These are phyloP conservation scores for Spergularia marina DNA, from an alignment of 148 eudicot genomes.

Conservation along the genomic window DNA sequence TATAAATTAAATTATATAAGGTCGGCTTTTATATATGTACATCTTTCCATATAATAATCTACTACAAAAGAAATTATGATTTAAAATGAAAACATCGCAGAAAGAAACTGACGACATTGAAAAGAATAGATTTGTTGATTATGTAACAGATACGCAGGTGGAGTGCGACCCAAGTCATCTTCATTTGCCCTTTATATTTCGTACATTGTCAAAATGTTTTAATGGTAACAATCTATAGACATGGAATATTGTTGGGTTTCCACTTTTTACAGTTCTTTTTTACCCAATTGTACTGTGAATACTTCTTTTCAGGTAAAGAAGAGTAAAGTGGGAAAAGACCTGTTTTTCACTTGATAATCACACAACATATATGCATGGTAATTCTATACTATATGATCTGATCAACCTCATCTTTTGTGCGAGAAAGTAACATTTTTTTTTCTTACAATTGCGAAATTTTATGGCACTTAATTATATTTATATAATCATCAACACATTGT, in stretches of 20 bases:
- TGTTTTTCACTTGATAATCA: too few relatives aligned
- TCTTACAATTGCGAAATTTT: too few relatives aligned
- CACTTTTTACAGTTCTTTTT: background rate
- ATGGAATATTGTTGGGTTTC: background rate
- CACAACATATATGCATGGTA: too few relatives aligned
- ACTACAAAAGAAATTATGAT: background rate
- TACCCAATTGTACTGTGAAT: background rate
- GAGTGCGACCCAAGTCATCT: slow-evolving; percentile 31
- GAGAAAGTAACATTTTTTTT: too few relatives aligned
- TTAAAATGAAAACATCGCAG: background rate
- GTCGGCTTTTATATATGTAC: background rate
- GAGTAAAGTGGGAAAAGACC: background rate
- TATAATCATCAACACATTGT: too few relatives aligned
- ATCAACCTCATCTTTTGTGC: too few relatives aligned
- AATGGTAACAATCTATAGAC: background rate
- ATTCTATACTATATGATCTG: too few relatives aligned
- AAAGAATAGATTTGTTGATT: slow-evolving; percentile 10
- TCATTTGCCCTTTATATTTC: background rate
- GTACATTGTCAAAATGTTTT: background rate
- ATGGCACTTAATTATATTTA: too few relatives aligned
- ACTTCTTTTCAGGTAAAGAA: background rate
- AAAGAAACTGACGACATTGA: background rate
- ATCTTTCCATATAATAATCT: too few relatives aligned
- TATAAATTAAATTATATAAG: too few relatives aligned
- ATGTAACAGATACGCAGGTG: slow-evolving; percentile 3